Conservation (phyloP, 331 rosid genomes). For the Rosa hybrid region DNA sequence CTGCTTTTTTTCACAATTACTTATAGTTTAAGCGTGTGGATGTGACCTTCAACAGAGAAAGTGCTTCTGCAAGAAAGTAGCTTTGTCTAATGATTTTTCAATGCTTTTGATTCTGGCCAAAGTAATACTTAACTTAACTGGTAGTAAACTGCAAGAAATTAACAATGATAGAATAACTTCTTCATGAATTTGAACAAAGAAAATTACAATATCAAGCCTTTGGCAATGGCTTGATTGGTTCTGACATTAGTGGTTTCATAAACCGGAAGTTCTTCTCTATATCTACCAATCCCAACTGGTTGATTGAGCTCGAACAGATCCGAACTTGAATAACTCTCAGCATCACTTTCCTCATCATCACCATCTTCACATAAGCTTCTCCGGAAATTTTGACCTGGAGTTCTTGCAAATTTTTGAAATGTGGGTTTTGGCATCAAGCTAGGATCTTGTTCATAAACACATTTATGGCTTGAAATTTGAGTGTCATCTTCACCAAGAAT, state of each 20-base stretch:
- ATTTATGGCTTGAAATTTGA: constrained; percentile 30
- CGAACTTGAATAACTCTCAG: constrained; percentile 69
- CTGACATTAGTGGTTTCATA: constrained; percentile 77
- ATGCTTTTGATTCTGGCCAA: constrained; percentile 4
- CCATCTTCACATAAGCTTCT: constrained; percentile 32
- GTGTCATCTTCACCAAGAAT: constrained; percentile 58
- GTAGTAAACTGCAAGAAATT: constrained; percentile 10
- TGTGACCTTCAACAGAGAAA: constrained; percentile 29
- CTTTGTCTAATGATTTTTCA: constrained; percentile 8
- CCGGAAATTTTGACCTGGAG: constrained; percentile 29
- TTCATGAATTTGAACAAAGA: not conserved
- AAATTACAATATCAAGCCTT: constrained; percentile 56
- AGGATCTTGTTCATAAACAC: constrained; percentile 41
- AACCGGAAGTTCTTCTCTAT: constrained; percentile 79
- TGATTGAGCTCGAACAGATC: constrained; percentile 85
- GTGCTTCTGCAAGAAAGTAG: constrained; percentile 11
- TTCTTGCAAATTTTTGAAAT: constrained; percentile 31
- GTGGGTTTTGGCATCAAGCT: constrained; percentile 43
- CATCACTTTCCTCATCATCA: constrained; percentile 39
- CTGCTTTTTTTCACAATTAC: constrained; percentile 29
- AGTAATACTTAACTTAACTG: not conserved
- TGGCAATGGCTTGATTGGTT: constrained; percentile 79
- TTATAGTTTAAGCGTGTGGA: constrained; percentile 42
- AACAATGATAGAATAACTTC: not conserved
- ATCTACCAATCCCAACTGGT: constrained; percentile 71